Evolutionary conservation across 2,329 filamentous ascomycete genomes (phyloP), one percentile per base, ranked within the genome.

Genomic region (Aureobasidium sp.): DNA sequence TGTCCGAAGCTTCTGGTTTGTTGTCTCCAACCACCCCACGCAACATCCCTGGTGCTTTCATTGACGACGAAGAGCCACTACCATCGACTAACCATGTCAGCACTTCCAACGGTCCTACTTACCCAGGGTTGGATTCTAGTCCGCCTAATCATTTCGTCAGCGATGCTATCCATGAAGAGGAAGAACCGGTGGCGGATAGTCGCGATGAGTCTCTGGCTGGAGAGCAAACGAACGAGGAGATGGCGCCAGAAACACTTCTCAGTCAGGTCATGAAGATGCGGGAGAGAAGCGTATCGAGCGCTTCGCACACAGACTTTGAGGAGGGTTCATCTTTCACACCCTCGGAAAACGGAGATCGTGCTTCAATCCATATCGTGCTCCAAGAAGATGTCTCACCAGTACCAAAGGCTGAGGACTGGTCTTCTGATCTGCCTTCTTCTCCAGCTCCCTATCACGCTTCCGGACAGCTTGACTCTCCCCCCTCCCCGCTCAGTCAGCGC

Each of bases 311-410:
- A 41, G 70, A 71, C 39, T 71, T 72, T 48, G 69, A 70, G 17
- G 70, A 72, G 55, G 70, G 72, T 22, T 52, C 59, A 29, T 45
- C 39, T 2, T 55, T 55, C 22, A 27, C 45, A 5, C 45, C 62
- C 15, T 58, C 64, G 34, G 66, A 59, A 15, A 41, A 48, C 3
- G 61, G 62, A 31, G 68, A 71, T 64, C 66, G 71, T 64, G 71
- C 70, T 47, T 73, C 72, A 8, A 71, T 74, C 41, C 67, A 65
- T 45, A 74, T 74, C 59, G 73, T 73, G 71, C 66, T 73, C 31
- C 71, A 72, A 37, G 66, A 70, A 47, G 70, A 70, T 25, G 65
- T 66, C 34, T 61, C 62, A 27, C 58, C 59, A 3, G 60, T 64
- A 42, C 62, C 62, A 41, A 20, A 48, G 20, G 15, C 42, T 6